Base-by-base conservation (phyloP, 106 monocot genomes). In the Alisma plantagoaquatica region DNA sequence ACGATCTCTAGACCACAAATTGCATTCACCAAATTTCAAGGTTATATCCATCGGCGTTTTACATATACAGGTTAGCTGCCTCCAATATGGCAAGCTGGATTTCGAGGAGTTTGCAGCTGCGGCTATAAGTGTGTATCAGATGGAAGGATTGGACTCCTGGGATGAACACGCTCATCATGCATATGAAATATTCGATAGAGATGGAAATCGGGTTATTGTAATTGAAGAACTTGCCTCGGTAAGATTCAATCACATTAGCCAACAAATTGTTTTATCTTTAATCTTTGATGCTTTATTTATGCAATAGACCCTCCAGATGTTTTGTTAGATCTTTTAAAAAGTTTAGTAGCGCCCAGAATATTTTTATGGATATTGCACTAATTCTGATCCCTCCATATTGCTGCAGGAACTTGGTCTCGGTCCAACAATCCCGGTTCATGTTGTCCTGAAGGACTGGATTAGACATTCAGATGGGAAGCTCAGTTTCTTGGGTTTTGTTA, bases 201-300 rank as follows among this genome's bases (percentile, higher is more conserved):
- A 90, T 41, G 98, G 98, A 15, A 99, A 90, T 66, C 68, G 79
- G 23, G 66, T 77, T 26, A 99, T 99, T 42, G 70, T 77, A 80
- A 99, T 99, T 29, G 98, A 99, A 70, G 98, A 99, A 66, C 86
- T 99, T 52, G 98, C 98, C 55, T 82, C 98, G 68, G 98, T 98
- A 84, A 23, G 19, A 2, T 26, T 3, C 43, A 41, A 25, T 44
- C 1, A n/a, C 8, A 43, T 12, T 20, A 33, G 2, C 56, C 29
- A 55, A 28, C 29, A 30, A 15, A 15, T 0, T 22, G 1, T 27
- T 38, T 6, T 14, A 7, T 38, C 9, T 38, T 38, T 7, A 38
- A 14, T 14, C 14, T 38, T 7, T 7, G 14, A 38, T 38, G 35
- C 14, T 6, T 7, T 7, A 38, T 38, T 38, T 22, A 48, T 4